Conservation (phyloP, 2,329 filamentous ascomycete species). For the Aspergillus versicolor region DNA sequence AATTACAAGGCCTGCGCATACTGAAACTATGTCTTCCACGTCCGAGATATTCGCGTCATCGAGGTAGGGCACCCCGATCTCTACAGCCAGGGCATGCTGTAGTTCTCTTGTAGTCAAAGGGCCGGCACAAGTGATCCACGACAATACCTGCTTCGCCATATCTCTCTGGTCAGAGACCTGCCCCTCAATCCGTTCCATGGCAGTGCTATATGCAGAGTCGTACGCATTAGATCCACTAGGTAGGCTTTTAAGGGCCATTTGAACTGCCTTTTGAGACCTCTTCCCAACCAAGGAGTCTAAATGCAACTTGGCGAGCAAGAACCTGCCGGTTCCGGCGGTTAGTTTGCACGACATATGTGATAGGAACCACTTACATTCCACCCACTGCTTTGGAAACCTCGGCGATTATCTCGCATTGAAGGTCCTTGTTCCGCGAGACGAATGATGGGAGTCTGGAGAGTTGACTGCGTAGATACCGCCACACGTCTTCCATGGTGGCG, state of each 20-base stretch:
- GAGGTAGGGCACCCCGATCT: constrained; percentile 25
- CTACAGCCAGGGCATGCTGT: constrained; percentile 43
- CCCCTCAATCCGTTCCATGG: constrained; percentile 44
- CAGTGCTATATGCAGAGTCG: constrained; percentile 37
- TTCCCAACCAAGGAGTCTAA: constrained; percentile 16
- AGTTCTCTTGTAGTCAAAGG: constrained; percentile 39
- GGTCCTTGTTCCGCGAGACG: constrained; percentile 14
- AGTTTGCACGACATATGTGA: not conserved
- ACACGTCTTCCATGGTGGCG: constrained; percentile 32
- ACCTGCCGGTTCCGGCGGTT: constrained; percentile 10
- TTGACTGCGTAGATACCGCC: not conserved
- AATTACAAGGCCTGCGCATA: constrained; percentile 34
- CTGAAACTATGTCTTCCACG: constrained; percentile 21
- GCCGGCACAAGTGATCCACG: constrained; percentile 44
- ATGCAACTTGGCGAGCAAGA: constrained; percentile 25
- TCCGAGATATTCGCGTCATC: constrained; percentile 38
- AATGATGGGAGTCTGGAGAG: constrained; percentile 7
- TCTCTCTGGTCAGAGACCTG: constrained; percentile 32
- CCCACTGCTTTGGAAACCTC: constrained; percentile 25
- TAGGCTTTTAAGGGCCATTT: constrained; percentile 30
- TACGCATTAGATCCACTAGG: constrained; percentile 23
- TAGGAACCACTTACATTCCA: constrained; percentile 31
- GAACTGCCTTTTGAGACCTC: constrained; percentile 22
- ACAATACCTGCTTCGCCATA: constrained; percentile 41
- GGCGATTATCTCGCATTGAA: constrained; percentile 23